Evolutionary conservation across 768 basidiomycete genomes (phyloP).

Genomic region (Pulveroboletus sp.): DNA sequence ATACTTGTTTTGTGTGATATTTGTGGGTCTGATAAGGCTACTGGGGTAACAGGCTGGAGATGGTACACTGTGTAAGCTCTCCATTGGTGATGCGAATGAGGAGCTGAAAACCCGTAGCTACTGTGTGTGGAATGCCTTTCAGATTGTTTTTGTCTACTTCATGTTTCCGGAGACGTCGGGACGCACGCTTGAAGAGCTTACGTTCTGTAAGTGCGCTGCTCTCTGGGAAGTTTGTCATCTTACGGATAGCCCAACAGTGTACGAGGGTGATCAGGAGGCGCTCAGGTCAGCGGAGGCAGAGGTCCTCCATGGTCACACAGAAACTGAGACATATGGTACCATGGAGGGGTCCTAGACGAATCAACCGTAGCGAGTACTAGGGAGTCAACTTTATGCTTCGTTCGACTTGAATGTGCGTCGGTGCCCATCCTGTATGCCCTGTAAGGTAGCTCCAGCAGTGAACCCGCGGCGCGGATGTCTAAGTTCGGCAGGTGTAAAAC

Average conservation of each 20-base stretch:
- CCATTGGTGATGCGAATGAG: neutral
- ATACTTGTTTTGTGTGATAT: neutral
- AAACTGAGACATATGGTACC: too few species aligned
- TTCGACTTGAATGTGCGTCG: too few species aligned
- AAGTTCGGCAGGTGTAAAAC: too few species aligned
- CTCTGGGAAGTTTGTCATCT: slow-evolving; percentile 20
- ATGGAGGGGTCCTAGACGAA: too few species aligned
- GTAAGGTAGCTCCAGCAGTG: too few species aligned
- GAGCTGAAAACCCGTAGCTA: too few species aligned
- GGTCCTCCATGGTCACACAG: neutral
- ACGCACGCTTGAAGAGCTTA: slow-evolving; percentile 17
- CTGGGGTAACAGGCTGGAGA: slow-evolving; percentile 7
- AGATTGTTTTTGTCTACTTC: slow-evolving; percentile 14
- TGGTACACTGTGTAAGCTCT: slow-evolving; percentile 11
- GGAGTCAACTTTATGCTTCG: too few species aligned
- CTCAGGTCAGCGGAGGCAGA: neutral
- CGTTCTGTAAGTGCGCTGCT: slow-evolving; percentile 10
- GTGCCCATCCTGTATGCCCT: too few species aligned
- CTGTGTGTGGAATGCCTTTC: slow-evolving; percentile 11
- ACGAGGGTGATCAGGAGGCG: neutral
- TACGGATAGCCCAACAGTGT: neutral
- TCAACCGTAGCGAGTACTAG: too few species aligned
- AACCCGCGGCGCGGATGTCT: too few species aligned
- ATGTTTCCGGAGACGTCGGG: slow-evolving; percentile 21
- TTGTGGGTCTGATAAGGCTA: neutral